phyloP scores from a whole-genome alignment of 169 alveolate genomes.

The Plasmodium blacklocki region DNA sequence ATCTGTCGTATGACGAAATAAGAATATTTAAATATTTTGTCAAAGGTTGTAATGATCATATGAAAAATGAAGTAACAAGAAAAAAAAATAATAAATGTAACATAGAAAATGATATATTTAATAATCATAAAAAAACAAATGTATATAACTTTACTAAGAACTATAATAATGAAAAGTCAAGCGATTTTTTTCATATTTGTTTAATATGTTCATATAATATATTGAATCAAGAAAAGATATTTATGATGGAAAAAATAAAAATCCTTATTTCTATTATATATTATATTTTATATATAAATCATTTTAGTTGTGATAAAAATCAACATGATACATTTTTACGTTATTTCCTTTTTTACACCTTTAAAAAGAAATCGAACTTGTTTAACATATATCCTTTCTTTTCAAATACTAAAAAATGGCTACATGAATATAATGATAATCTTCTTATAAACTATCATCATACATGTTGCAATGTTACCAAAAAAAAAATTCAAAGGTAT shows the following conservation, averaged over 20 bases:
- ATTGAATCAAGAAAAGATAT: slow-evolving; percentile 9
- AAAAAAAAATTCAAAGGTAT: slow-evolving; percentile 11
- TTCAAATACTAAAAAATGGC: no score
- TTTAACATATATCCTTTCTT: neutral
- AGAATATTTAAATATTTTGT: neutral
- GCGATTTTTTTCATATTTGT: neutral
- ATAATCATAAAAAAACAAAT: neutral
- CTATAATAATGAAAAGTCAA: neutral
- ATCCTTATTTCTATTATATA: neutral
- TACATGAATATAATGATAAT: neutral
- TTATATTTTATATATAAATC: slow-evolving; percentile 4
- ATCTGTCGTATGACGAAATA: neutral
- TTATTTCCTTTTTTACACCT: slow-evolving; percentile 2
- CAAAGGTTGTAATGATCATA: neutral
- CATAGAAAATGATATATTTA: neutral
- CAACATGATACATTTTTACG: slow-evolving; percentile 1
- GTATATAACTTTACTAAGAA: neutral
- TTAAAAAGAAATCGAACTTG: neutral
- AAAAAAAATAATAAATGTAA: neutral
- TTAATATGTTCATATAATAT: slow-evolving; percentile 16
- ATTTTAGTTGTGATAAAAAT: neutral
- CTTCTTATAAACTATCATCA: neutral
- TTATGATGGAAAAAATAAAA: slow-evolving; percentile 15
- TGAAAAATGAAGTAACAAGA: neutral
- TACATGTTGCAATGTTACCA: neutral